Evolutionary conservation across 2,329 filamentous ascomycete species (phyloP), one percentile per base, ranked within the genome.

Genomic region (Parasarocladium wereldwijsianum): DNA sequence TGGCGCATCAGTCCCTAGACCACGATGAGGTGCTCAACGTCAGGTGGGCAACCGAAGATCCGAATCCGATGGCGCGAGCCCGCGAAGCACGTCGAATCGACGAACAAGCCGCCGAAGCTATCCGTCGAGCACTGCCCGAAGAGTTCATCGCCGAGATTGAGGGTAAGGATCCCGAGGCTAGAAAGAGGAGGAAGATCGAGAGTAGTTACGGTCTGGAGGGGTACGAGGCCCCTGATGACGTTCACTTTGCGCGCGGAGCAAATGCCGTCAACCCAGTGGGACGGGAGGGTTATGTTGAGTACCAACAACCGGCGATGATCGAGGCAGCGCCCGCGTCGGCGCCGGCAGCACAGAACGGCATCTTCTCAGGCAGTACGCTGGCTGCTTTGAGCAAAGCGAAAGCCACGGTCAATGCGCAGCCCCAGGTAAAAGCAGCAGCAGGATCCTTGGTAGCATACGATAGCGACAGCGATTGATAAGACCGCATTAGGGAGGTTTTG

Each of bases 91-190:
- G 79, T 22, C 68, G 78, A 23, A 78, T 98, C 36, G 90, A 98
- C 49, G 90, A 98, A 48, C 90, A 98, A 51, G 90, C 90, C 2
- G 90, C 90, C 0, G 90, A 94, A 45, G 92, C 90, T 2, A 84
- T 98, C 34, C 65, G 90, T 12, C 67, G 80, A 39, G 87, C 90
- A 0, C 60, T 98, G 4, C 90, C 90, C 0, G 84, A 79, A 0
- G 83, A 85, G 17, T 96, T 90, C 40, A 76, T 98, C 0, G 84
- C 85, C 0, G 85, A 98, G 59, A 76, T 98, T 27, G 90, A 98
- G 51, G 90, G 90, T 11, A 72, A 82, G 29, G 84, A 93, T 40
- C 81, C 82, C 1, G 83, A 86, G 43, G 80, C 85, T 23, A 69
- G 76, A 47, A 96, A 94, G 60, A 66, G 86, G 44, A 73, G 87